A percentile compares a stretch with the other conserved stretches of the same genome.
Conservation (phyloP, 1,139 yeast genomes). For the Suhomyces choctaworum region DNA sequence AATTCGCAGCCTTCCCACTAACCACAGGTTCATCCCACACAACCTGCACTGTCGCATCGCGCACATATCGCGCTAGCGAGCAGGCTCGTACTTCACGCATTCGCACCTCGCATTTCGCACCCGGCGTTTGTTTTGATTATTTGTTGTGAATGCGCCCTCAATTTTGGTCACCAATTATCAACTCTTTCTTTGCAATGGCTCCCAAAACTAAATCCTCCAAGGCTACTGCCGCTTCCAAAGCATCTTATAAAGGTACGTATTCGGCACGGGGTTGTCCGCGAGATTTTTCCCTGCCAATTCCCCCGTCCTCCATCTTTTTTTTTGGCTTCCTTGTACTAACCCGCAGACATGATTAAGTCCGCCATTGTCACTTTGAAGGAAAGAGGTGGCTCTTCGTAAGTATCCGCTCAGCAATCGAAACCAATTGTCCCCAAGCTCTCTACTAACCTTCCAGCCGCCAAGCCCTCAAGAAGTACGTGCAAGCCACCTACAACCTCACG, state of each 20-base stretch:
- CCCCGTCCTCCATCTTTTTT: constrained; percentile 1
- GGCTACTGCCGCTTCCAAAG: constrained; percentile 34
- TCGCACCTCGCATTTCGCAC: too few species aligned
- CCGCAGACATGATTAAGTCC: constrained; percentile 69
- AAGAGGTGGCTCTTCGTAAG: constrained; percentile 78
- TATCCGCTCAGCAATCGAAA: constrained; percentile 16
- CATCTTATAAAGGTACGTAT: constrained; percentile 54
- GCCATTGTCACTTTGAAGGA: constrained; percentile 74
- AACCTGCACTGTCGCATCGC: neutral
- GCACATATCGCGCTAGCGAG: neutral
- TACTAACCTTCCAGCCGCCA: constrained; percentile 50
- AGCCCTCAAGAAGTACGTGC: constrained; percentile 73
- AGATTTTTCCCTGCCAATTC: neutral
- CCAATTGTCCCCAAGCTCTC: neutral
- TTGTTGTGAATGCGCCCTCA: constrained; percentile 11
- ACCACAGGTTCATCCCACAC: too few species aligned
- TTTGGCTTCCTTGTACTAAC: constrained; percentile 11
- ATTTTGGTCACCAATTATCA: constrained; percentile 8
- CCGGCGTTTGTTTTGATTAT: constrained; percentile 14
- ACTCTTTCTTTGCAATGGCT: constrained; percentile 22
- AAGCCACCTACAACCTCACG: constrained; percentile 58
- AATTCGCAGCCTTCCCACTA: too few species aligned
- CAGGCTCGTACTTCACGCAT: neutral
- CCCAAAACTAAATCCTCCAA: constrained; percentile 27
- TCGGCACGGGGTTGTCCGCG: neutral